Base-by-base conservation (phyloP, 2,329 filamentous ascomycete genomes). In the Pseudofabraea citricarpa region DNA sequence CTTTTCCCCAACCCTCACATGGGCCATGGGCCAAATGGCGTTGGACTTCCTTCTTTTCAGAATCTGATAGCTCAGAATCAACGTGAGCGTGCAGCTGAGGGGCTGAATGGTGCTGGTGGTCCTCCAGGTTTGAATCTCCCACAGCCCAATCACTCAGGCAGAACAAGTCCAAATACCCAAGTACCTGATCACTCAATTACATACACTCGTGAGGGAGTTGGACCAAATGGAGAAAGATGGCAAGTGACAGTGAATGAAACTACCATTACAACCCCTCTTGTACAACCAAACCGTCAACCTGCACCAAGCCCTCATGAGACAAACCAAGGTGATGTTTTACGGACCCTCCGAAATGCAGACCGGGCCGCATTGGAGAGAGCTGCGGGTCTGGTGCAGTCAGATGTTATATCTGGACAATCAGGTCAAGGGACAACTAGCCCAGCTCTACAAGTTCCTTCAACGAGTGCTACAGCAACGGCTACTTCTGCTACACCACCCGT, bases 141-240 rank as follows among this genome's bases (percentile, higher is more conserved):
- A 56, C 56, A 45, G 41, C 56, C 50, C 27, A 41, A 44, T 33
- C 51, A 18, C 10, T 35, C 56, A 13, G 56, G 55, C 20, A 51
- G 44, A 57, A 55, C 44, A 40, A 51, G 46, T 56, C 51, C 48
- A 51, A 59, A 43, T 40, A 38, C 59, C 55, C 41, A 60, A 48
- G 49, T 61, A 32, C 60, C 64, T 13, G 64, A 66, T 39, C 49
- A 58, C 21, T 65, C 64, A 7, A 64, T 68, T 18, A 71, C 67
- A 8, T 65, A 74, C 16, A 66, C 71, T 7, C 70, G 71, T 23
- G 73, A 78, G 55, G 66, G 68, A 7, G 54, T 72, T 23, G 70
- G 69, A 0, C 70, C 73, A 8, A 72, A 77, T 50, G 74, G 74
- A 13, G 66, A 74, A 45, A 65, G 72, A 44, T 75, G 71, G 68